phyloP scores from a whole-genome alignment of 148 eudicot genomes.

The Selenicereus undatus region DNA sequence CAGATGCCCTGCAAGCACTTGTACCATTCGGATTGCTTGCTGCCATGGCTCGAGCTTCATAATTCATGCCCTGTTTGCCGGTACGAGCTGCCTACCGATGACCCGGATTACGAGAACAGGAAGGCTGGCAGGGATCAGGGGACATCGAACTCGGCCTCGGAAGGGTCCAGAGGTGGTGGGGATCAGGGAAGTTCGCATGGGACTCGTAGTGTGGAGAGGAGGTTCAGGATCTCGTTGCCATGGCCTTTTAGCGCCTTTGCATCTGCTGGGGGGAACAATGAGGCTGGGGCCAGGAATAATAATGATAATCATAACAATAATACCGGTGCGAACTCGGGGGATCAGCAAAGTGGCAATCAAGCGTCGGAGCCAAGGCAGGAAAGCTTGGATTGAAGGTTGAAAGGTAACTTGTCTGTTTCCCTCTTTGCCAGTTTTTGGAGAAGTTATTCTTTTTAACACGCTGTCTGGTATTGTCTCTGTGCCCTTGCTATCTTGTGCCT shows the following conservation, averaged over 20 bases:
- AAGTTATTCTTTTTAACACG: background rate
- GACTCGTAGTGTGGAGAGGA: slow-evolving; percentile 25
- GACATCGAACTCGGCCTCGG: background rate
- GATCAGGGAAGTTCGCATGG: slow-evolving; percentile 3
- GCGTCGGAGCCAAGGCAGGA: slow-evolving; percentile 12
- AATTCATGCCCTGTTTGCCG: slow-evolving; percentile 84
- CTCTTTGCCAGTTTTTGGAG: background rate
- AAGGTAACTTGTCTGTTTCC: slow-evolving; percentile 12
- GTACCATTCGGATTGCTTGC: slow-evolving; percentile 54
- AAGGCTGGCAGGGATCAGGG: slow-evolving; percentile 2
- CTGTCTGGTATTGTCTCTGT: background rate
- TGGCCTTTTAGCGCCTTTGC: slow-evolving; percentile 37
- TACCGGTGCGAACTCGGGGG: slow-evolving; percentile 9
- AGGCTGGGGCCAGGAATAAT: slow-evolving; percentile 1
- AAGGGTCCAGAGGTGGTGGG: slow-evolving; percentile 5
- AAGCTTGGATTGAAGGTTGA: slow-evolving; percentile 22
- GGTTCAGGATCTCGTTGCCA: slow-evolving; percentile 38
- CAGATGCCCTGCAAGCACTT: slow-evolving; percentile 69
- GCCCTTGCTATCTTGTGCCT: background rate
- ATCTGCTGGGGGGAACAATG: slow-evolving; percentile 2
- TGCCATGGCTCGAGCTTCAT: slow-evolving; percentile 71
- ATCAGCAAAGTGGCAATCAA: slow-evolving; percentile 11
- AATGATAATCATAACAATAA: background rate
- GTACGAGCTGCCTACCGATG: slow-evolving; percentile 77
- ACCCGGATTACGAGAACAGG: slow-evolving; percentile 54